Evolutionary conservation across 495 filamentous ascomycete species (phyloP), one percentile per base, ranked within the genome.

Genomic region (Thermothielavioides terrestris): DNA sequence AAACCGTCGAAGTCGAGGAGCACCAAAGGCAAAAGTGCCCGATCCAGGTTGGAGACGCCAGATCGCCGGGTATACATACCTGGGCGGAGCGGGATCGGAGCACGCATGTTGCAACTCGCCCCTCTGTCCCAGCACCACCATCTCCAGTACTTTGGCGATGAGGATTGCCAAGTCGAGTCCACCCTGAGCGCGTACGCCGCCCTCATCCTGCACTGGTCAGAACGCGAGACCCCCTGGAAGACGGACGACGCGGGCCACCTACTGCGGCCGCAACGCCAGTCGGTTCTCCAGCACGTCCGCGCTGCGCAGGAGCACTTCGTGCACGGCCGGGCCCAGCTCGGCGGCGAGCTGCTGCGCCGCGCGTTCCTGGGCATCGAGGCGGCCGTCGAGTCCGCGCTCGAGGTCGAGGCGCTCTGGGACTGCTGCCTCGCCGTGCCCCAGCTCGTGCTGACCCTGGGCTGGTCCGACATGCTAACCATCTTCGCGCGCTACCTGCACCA

Each of bases 331-430:
- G 21, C 49, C 0, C 28, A 40, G 5, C 42, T 43, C 6, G 62
- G 60, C 17, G 62, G 62, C 2, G 43, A 34, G 1, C 21, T 46
- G 30, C 52, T 65, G 11, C 60, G 53, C 1, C 44, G 36, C 8
- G 60, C 63, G 9, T 66, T 66, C 8, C 43, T 55, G 2, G 52
- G 60, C 6, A 54, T 66, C 27, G 60, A 62, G 23, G 17, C 46
- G 25, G 62, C 58, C 27, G 14, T 64, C 23, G 25, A 28, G 4
- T 28, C 35, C 14, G 50, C 42, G 4, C 26, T 45, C 23, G 46
- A 60, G 39, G 32, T 64, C 36, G 56, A 66, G 27, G 59, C 62
- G 15, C 61, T 66, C 26, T 66, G 63, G 63, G 63, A 66, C 49
- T 64, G 61, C 43, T 62, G 55, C 31, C 63, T 66, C 20, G 63